A percentile compares a stretch with the other conserved stretches of the same genome.
phyloP scores from a whole-genome alignment of 2,329 filamentous ascomycete species.

The Paradendryphiella salina region DNA sequence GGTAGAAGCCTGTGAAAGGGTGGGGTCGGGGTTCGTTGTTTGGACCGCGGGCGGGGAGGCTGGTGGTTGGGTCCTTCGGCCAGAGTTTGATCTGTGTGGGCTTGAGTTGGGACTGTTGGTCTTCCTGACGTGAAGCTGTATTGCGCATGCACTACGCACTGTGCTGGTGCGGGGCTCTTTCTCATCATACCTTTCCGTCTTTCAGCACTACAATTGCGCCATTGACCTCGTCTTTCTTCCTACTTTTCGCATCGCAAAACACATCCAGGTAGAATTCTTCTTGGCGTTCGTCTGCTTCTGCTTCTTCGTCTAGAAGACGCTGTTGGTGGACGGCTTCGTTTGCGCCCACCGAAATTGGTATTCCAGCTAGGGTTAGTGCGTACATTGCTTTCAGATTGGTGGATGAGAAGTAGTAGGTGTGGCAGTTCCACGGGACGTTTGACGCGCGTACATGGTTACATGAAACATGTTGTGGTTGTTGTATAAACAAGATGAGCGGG shows the following conservation, averaged over 20 bases:
- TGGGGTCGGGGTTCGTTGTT: slow-evolving; percentile 43
- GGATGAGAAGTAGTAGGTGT: neutral
- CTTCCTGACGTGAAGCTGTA: neutral
- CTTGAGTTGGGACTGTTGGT: neutral
- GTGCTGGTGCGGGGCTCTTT: neutral
- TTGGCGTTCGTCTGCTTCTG: slow-evolving; percentile 53
- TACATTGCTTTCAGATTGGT: slow-evolving; percentile 26
- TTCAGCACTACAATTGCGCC: slow-evolving; percentile 51
- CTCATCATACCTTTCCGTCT: slow-evolving; percentile 51
- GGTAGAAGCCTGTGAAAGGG: slow-evolving; percentile 56
- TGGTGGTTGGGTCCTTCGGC: slow-evolving; percentile 42
- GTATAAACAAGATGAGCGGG: slow-evolving; percentile 16
- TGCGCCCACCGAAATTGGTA: slow-evolving; percentile 55
- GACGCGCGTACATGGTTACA: neutral
- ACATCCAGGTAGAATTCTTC: slow-evolving; percentile 57
- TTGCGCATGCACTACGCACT: neutral
- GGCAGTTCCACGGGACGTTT: neutral
- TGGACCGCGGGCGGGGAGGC: slow-evolving; percentile 29
- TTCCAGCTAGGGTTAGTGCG: slow-evolving; percentile 46
- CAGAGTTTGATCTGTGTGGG: slow-evolving; percentile 39
- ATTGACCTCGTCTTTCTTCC: slow-evolving; percentile 48
- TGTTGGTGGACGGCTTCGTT: slow-evolving; percentile 56
- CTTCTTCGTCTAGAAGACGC: slow-evolving; percentile 53
- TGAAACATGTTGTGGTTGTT: slow-evolving; percentile 10
- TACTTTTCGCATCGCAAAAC: slow-evolving; percentile 47